These are phyloP conservation scores for Acrocalymma vagum DNA, from an alignment of 2,329 filamentous ascomycete species.

Conservation along the genomic window DNA sequence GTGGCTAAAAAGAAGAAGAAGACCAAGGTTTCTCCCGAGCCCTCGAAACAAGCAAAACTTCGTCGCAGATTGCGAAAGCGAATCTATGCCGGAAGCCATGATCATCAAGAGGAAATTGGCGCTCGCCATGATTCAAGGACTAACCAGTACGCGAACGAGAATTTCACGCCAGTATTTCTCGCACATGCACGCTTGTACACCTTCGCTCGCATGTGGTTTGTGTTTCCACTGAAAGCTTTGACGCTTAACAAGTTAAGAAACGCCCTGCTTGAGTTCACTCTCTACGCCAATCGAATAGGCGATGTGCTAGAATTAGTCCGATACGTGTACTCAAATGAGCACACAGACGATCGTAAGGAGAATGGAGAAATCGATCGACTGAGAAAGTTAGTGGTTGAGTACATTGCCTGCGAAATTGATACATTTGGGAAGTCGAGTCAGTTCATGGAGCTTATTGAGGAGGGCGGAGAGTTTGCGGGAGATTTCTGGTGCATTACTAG, in stretches of 20 bases:
- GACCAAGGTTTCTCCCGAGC: neutral
- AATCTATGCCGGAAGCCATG: constrained; percentile 7
- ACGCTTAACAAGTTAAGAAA: constrained; percentile 37
- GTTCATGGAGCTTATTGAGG: constrained; percentile 28
- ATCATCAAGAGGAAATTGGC: neutral
- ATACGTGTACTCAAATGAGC: constrained; percentile 29
- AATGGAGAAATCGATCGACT: constrained; percentile 27
- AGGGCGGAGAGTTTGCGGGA: constrained; percentile 34
- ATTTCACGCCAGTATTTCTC: constrained; percentile 33
- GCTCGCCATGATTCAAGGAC: neutral
- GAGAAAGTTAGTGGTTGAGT: constrained; percentile 29
- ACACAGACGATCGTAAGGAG: constrained; percentile 16
- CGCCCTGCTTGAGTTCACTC: constrained; percentile 30
- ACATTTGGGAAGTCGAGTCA: constrained; percentile 21
- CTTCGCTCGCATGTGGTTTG: constrained; percentile 31
- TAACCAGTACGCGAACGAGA: constrained; percentile 14
- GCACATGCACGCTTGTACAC: constrained; percentile 41
- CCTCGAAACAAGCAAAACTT: neutral
- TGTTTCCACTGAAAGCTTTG: constrained; percentile 29
- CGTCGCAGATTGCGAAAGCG: constrained; percentile 2
- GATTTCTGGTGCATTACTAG: constrained; percentile 24
- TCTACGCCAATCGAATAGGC: constrained; percentile 25
- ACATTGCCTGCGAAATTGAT: constrained; percentile 29
- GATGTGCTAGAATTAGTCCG: constrained; percentile 33
- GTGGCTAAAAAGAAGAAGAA: constrained; percentile 4